Base-by-base conservation (phyloP, 2,329 filamentous ascomycete species). In the Purpureocillium takamizusanense region DNA sequence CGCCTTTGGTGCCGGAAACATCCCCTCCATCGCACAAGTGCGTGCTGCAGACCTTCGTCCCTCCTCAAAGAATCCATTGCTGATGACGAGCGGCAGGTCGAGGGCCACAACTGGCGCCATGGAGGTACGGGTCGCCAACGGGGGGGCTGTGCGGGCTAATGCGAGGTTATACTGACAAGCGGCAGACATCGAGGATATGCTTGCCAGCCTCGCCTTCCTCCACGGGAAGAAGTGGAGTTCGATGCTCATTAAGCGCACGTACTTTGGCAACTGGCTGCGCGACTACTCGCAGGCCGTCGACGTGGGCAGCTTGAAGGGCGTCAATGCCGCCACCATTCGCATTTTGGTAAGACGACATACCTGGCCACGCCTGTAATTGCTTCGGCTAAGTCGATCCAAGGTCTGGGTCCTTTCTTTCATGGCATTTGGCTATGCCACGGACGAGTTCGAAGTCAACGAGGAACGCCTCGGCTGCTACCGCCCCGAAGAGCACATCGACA, bases 241-340 rank as follows among this genome's bases (percentile, higher is more conserved):
- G 12, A 80, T 85, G 69, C 76, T 85, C 63, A 72, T 90, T 38
- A 83, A 83, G 62, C 73, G 84, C 39, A 81, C 81, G 23, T 90
- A 88, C 62, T 90, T 90, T 65, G 85, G 86, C 41, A 92, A 92
- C 61, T 92, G 86, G 85, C 67, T 90, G 31, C 75, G 86, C 43
- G 86, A 90, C 63, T 92, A 92, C 58, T 88, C 83, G 11, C 85
- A 90, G 54, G 86, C 85, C 28, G 73, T 90, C 58, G 86, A 90
- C 53, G 81, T 89, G 11, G 83, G 83, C 35, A 86, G 81, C 43
- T 61, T 92, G 44, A 89, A 88, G 62, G 81, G 79, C 43, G 79
- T 87, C 42, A 86, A 84, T 46, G 81, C 83, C 27, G 80, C 82
- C 29, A 88, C 85, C 4, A 85, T 92, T 50, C 74, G 86, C 32